Evolutionary conservation across 441 rosid genomes (phyloP).

Genomic region (Syzygium malaccense): DNA sequence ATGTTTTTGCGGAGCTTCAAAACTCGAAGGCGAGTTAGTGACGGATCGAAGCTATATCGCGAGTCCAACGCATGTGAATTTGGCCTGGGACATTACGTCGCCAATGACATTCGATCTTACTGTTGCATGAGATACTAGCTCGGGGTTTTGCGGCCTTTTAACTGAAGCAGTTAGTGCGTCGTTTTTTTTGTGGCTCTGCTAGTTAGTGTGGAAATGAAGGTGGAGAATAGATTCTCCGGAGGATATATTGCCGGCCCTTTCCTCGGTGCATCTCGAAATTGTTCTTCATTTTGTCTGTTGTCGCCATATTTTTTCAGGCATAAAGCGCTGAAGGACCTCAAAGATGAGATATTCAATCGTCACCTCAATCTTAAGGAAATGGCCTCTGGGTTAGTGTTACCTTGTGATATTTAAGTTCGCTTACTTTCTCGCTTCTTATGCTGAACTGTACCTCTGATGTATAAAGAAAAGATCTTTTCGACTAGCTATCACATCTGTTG

Average conservation of each 20-base stretch:
- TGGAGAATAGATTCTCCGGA: not conserved
- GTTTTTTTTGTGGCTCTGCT: not conserved
- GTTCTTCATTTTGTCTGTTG: not conserved
- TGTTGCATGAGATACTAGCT: not conserved
- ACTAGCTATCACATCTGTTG: not conserved
- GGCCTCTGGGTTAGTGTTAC: slow-evolving; percentile 72
- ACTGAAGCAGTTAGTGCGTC: not conserved
- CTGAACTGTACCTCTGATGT: not conserved
- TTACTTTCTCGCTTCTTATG: not conserved
- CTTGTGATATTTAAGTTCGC: not conserved
- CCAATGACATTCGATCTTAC: not conserved
- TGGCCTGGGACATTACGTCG: not conserved
- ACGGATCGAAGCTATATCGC: not conserved
- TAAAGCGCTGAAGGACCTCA: slow-evolving; percentile 78
- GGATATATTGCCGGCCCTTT: not conserved
- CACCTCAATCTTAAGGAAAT: slow-evolving; percentile 63
- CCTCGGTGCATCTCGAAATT: not conserved
- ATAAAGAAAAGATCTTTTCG: not conserved
- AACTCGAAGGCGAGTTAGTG: not conserved
- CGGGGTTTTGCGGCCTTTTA: not conserved
- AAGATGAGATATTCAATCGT: slow-evolving; percentile 70
- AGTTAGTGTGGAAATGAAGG: not conserved
- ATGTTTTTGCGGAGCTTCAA: not conserved
- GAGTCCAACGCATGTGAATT: not conserved
- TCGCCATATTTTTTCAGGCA: slow-evolving; percentile 46